Conservation (phyloP, 2,329 filamentous ascomycete genomes). For the Penicillium decumbens region DNA sequence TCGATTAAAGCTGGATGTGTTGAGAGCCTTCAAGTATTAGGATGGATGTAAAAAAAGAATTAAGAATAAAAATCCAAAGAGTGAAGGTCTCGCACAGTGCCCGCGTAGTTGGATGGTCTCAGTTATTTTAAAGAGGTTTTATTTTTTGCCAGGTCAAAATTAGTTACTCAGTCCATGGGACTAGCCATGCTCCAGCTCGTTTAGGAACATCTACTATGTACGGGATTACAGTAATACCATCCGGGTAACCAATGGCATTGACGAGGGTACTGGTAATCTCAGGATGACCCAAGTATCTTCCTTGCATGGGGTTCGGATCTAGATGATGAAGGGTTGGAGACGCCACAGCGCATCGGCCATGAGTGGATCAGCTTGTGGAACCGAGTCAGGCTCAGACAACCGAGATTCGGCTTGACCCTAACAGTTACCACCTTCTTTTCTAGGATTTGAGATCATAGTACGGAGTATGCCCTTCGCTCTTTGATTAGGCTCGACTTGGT, state of each 20-base stretch:
- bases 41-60: not conserved
- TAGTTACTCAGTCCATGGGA: constrained; percentile 19
- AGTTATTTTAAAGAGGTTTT: constrained; percentile 20
- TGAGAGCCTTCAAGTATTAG: constrained; percentile 2
- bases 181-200: constrained; percentile 21
- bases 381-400: constrained; percentile 16
- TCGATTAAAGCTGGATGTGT: not conserved
- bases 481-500: not conserved
- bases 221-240: constrained; percentile 16
- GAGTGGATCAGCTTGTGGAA: constrained; percentile 23
- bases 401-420: not conserved
- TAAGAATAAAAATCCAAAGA: constrained; percentile 10
- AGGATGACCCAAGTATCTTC: constrained; percentile 21
- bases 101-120: constrained; percentile 15
- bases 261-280: constrained; percentile 12
- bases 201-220: constrained; percentile 11
- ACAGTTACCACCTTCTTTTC: not conserved
- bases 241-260: constrained; percentile 7
- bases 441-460: not conserved
- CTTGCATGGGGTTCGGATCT: constrained; percentile 25
- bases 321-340: constrained; percentile 20
- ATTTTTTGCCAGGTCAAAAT: constrained; percentile 12
- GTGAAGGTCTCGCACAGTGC: constrained; percentile 1
- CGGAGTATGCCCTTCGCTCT: not conserved
- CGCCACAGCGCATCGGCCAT: constrained; percentile 10